A percentile compares a stretch with the other conserved stretches of the same genome.
Conservation (phyloP, 345 rosid genomes). For the Raphanus sativus region DNA sequence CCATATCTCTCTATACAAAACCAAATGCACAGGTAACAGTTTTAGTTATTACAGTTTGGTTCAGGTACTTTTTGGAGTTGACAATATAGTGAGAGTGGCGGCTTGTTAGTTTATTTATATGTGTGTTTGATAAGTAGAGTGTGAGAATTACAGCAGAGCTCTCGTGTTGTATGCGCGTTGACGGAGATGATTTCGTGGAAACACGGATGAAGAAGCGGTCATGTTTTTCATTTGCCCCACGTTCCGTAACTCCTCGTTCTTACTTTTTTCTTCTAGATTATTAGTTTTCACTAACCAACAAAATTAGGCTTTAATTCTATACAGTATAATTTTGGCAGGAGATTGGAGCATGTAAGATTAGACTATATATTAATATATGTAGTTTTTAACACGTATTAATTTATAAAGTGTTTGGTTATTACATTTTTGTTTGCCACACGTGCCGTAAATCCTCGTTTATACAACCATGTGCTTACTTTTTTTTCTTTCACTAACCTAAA, state of each 20-base stretch:
- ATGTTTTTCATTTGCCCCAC: slow-evolving; percentile 19
- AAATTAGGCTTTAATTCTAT: background rate
- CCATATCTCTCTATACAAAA: slow-evolving; percentile 5
- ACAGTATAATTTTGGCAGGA: background rate
- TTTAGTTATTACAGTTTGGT: background rate
- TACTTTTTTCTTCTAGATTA: background rate
- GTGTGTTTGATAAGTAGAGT: slow-evolving; percentile 18
- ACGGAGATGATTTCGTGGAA: slow-evolving; percentile 24
- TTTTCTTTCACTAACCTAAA: too few species aligned
- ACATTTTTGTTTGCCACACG: background rate
- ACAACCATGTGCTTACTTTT: too few species aligned
- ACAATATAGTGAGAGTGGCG: slow-evolving; percentile 33
- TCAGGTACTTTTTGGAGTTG: slow-evolving; percentile 11
- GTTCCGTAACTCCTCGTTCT: slow-evolving; percentile 15
- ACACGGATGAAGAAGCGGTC: slow-evolving; percentile 20
- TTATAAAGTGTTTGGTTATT: background rate
- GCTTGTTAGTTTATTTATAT: slow-evolving; percentile 31
- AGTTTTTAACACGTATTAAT: background rate
- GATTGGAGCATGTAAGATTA: background rate
- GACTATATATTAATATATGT: background rate
- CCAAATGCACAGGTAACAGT: background rate
- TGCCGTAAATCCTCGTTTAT: too few species aligned
- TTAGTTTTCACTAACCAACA: background rate
- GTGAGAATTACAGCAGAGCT: slow-evolving; percentile 1
- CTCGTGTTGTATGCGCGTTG: slow-evolving; percentile 34